Percentiles rank a stretch among this genome's conserved stretches.
Evolutionary conservation across 2,329 filamentous ascomycete genomes (phyloP).

Genomic region (Teratosphaeria epicoccoides): DNA sequence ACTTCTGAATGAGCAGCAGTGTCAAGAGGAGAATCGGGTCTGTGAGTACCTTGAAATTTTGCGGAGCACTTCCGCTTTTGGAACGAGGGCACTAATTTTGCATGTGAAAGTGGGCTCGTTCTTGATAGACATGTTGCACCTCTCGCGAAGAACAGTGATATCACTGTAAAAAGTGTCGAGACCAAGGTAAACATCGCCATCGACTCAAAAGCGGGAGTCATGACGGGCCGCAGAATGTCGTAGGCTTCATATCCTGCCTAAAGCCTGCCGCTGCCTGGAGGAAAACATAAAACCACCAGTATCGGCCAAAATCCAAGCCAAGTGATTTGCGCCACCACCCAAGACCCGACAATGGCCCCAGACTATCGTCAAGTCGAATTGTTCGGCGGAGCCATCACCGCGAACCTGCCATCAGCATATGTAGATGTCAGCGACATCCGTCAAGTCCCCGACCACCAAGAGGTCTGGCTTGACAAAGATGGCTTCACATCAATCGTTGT

Average conservation of each 20-base stretch:
- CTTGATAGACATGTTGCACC: not conserved
- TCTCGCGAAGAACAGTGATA: no score
- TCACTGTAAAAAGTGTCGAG: no score
- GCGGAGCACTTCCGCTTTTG: not conserved
- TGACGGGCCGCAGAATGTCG: not conserved
- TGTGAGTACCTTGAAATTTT: not conserved
- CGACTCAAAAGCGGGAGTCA: no score
- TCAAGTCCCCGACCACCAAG: slow-evolving; percentile 76
- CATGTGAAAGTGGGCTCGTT: not conserved
- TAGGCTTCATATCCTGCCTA: not conserved
- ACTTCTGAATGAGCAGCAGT: no score
- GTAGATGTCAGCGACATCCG: slow-evolving; percentile 64
- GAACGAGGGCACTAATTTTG: not conserved
- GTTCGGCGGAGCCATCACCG: slow-evolving; percentile 62
- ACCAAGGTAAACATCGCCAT: no score
- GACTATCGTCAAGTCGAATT: slow-evolving; percentile 49
- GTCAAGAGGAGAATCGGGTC: no score
- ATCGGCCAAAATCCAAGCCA: not conserved
- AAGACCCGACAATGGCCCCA: slow-evolving; percentile 1
- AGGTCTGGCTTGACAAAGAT: slow-evolving; percentile 76
- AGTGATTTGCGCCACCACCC: not conserved
- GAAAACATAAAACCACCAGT: not conserved
- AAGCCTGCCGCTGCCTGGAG: not conserved
- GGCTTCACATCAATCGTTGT: slow-evolving; percentile 82
- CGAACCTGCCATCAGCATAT: slow-evolving; percentile 57